Base-by-base conservation (phyloP, 371 early-diverging fungal genomes). In the Syncephalastrum racemosum region DNA sequence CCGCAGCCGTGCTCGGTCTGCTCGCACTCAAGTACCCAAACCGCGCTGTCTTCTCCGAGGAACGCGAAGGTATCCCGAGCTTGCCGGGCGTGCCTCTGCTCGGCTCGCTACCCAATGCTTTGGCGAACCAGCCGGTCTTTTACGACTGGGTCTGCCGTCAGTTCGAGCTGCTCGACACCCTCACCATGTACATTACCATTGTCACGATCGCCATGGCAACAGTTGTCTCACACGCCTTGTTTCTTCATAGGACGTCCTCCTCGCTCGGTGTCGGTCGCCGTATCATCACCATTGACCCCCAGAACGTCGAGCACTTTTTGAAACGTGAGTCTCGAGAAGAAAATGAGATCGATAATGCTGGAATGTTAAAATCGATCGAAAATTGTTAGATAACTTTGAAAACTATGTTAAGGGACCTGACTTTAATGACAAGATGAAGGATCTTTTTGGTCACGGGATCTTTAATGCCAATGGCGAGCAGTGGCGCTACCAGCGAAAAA, bases 371-470 rank as follows among this genome's bases (percentile, higher is more conserved):
- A 6, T 15, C 15, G 25, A 18, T 20, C 2, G 39, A 50, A 13
- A 7, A 12, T 40, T 14, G 15, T 23, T 55, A 68, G 68, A 49
- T 25, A 70, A 82, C 54, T 81, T 81, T 68, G 77, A 78, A 27
- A 75, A 77, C 59, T 83, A 80, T 31, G 60, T 56, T 44, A 83
- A 81, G 60, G 79, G 77, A 13, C 59, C 69, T 7, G 55, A 67
- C 8, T 60, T 73, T 19, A 58, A 73, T 43, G 57, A 59, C 23
- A 59, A 60, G 16, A 43, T 69, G 53, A 40, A 61, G 4, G 75
- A 80, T 24, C 46, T 85, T 4, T 68, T 87, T 19, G 88, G 87
- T 31, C 68, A 87, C 57, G 88, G 87, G 20, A 88, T 89, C 61
- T 88, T 89, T 65, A 76, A 79, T 66, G 68, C 71, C 20, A 83